These are phyloP conservation scores for Serendipita sp. DNA, from an alignment of 768 basidiomycete genomes.

Conservation along the genomic window DNA sequence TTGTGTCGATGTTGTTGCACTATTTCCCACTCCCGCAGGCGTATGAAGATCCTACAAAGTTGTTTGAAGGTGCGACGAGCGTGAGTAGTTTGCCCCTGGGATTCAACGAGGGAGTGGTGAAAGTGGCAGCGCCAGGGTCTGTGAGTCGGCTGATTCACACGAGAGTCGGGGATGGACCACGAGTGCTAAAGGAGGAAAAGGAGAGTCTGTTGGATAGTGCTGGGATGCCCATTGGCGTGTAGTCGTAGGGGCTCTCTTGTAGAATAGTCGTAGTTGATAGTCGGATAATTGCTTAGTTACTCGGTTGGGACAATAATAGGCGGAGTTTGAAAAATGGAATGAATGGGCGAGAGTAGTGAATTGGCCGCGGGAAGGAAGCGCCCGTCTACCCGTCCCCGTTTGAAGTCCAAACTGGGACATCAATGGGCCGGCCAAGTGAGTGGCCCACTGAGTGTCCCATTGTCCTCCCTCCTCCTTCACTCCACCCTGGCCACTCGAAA, in stretches of 20 bases:
- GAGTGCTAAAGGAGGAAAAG: conserved; percentile 17
- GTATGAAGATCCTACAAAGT: conserved; percentile 60
- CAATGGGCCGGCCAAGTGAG: no score
- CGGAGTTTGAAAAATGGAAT: no score
- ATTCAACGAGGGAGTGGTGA: conserved; percentile 66
- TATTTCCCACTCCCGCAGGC: conserved; percentile 77
- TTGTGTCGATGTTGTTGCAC: conserved; percentile 54
- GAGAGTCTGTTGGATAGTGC: conserved; percentile 21
- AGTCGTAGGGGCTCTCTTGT: no score
- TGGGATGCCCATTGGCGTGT: conserved; percentile 10
- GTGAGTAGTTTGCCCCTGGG: conserved; percentile 41
- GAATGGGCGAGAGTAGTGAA: no score
- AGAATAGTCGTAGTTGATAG: no score
- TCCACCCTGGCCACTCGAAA: not conserved
- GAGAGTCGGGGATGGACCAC: conserved; percentile 77
- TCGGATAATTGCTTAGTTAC: no score
- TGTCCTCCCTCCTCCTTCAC: not conserved
- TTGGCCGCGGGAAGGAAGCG: no score
- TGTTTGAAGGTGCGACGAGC: conserved; percentile 30
- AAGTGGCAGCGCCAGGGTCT: conserved; percentile 52
- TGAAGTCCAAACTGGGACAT: no score
- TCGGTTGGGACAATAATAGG: no score
- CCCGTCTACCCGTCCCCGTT: no score
- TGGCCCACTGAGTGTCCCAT: not conserved
- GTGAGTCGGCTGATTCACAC: conserved; percentile 90